Conservation (phyloP, 2,329 filamentous ascomycete species). For the Calonectria pauciramosa region DNA sequence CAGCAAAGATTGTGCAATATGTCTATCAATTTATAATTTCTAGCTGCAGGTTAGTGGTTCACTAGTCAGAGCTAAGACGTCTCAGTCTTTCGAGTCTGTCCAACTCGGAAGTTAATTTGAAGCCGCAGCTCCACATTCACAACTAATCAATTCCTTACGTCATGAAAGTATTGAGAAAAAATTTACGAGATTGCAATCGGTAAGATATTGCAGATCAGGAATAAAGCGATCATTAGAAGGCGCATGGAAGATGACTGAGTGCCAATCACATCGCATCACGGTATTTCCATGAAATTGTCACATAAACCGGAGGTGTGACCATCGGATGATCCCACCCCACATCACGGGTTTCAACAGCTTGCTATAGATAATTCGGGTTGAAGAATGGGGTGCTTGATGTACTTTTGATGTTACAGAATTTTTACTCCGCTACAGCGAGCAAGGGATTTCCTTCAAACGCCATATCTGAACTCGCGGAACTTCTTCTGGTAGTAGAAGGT, state of each 20-base stretch:
- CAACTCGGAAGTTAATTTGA: background rate
- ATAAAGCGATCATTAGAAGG: background rate
- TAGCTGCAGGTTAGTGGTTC: background rate
- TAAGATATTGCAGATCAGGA: background rate
- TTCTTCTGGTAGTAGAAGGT: conserved; percentile 59
- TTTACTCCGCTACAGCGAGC: background rate
- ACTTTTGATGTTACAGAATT: background rate
- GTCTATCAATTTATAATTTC: background rate
- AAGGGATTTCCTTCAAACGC: conserved; percentile 1
- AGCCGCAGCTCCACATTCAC: background rate
- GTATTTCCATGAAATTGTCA: background rate
- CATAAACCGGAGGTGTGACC: too few species aligned
- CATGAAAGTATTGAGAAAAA: background rate
- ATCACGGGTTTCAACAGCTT: too few species aligned
- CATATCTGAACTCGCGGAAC: conserved; percentile 53
- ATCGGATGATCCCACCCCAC: too few species aligned
- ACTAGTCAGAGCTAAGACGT: background rate
- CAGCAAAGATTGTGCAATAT: background rate
- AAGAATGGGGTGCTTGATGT: background rate
- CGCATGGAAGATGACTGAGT: too few species aligned
- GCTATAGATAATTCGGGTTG: background rate
- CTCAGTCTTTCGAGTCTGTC: background rate
- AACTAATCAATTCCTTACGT: background rate
- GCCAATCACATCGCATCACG: background rate
- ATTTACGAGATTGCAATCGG: too few species aligned